Evolutionary conservation across 1,284 basidiomycete species (phyloP).

Genomic region (Melampsora larici-populina): DNA sequence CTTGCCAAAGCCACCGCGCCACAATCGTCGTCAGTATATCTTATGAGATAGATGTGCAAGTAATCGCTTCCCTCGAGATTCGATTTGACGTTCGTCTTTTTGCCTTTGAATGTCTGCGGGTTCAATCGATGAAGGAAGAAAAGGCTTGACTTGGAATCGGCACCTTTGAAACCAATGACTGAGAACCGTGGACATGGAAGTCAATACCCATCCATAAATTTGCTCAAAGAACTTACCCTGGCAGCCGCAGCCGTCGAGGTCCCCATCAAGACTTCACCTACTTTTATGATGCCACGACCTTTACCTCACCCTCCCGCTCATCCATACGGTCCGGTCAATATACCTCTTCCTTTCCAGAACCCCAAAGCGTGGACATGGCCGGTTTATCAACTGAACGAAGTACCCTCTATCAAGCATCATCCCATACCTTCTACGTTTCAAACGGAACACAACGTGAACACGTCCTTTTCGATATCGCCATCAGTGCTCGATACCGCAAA

Average conservation of each 20-base stretch:
- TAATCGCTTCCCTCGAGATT: neutral
- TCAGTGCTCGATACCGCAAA: no score
- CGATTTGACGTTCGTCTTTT: neutral
- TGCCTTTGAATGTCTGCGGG: neutral
- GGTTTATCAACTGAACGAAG: neutral
- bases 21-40: constrained; percentile 16
- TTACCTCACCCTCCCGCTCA: neutral
- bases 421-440: no score
- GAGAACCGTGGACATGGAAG: neutral
- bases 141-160: neutral
- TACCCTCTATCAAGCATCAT: no score
- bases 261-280: neutral
- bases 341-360: neutral
- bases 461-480: no score
- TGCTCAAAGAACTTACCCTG: constrained; percentile 3
- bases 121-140: constrained; percentile 8
- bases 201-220: neutral
- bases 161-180: neutral
- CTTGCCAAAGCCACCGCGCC: constrained; percentile 35
- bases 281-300: neutral
- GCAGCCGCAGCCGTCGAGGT: neutral
- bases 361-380: neutral
- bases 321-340: neutral
- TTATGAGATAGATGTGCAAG: neutral
- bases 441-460: no score